Evolutionary conservation across 2,329 filamentous ascomycete species (phyloP).

Genomic region (Venturia carpophila): DNA sequence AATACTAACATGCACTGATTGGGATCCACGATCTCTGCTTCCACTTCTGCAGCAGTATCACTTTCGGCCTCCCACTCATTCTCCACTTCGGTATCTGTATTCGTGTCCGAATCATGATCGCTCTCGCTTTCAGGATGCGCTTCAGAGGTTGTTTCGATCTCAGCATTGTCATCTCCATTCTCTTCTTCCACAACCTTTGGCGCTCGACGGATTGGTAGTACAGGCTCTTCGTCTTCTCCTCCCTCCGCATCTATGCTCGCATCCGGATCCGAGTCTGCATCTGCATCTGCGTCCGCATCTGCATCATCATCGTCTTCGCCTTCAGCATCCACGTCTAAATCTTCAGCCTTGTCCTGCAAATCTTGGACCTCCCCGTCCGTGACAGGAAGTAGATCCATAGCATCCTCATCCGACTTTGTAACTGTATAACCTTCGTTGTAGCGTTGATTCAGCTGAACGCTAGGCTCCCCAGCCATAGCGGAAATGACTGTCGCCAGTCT

Average conservation of each 20-base stretch:
- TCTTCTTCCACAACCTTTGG: slow-evolving; percentile 29
- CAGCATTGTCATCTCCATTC: slow-evolving; percentile 29
- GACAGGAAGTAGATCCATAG: slow-evolving; percentile 25
- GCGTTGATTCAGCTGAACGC: slow-evolving; percentile 28
- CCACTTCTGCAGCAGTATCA: slow-evolving; percentile 50
- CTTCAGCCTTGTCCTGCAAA: slow-evolving; percentile 23
- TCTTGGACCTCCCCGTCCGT: slow-evolving; percentile 8
- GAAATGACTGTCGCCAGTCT: slow-evolving; percentile 35
- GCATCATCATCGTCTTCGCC: slow-evolving; percentile 35
- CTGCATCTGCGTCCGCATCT: slow-evolving; percentile 44
- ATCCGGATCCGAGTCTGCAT: slow-evolving; percentile 28
- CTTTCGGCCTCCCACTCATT: slow-evolving; percentile 47
- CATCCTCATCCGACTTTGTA: slow-evolving; percentile 26
- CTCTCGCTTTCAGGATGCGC: slow-evolving; percentile 28
- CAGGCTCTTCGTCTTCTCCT: slow-evolving; percentile 36
- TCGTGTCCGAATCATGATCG: slow-evolving; percentile 33
- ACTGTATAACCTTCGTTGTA: neutral
- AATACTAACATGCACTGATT: slow-evolving; percentile 57
- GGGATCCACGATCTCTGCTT: slow-evolving; percentile 44
- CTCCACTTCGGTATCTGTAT: slow-evolving; percentile 48
- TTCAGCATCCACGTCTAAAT: slow-evolving; percentile 26
- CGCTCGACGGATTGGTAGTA: slow-evolving; percentile 16
- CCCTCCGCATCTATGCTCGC: slow-evolving; percentile 40
- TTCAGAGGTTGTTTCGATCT: slow-evolving; percentile 30
- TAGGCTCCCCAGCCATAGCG: slow-evolving; percentile 35